A percentile compares a stretch with the other conserved stretches of the same genome.
These are phyloP conservation scores for Papiliotrema terrestris DNA, from an alignment of 1,284 basidiomycete species.

Conservation along the genomic window DNA sequence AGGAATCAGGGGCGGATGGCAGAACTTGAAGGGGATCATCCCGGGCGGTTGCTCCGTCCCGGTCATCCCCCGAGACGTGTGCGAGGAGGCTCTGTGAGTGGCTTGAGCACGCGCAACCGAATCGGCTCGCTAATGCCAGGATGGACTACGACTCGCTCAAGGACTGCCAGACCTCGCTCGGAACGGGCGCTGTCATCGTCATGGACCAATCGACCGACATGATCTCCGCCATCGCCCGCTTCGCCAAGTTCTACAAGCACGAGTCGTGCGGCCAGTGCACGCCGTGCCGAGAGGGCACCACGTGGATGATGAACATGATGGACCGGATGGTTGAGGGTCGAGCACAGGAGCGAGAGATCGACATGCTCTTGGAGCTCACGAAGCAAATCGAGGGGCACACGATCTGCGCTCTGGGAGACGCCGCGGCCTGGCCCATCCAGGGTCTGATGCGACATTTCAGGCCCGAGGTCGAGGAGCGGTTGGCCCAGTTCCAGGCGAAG, in stretches of 20 bases:
- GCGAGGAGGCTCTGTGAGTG: constrained; percentile 77
- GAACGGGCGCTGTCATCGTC: constrained; percentile 96
- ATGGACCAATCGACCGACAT: constrained; percentile 98
- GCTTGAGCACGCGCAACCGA: neutral
- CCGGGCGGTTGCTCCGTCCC: constrained; percentile 95
- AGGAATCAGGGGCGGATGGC: constrained; percentile 91
- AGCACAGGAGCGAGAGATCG: constrained; percentile 88
- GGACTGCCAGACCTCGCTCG: constrained; percentile 89
- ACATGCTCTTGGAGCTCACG: constrained; percentile 92
- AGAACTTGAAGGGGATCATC: constrained; percentile 86
- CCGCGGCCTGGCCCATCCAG: constrained; percentile 98
- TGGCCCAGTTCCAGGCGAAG: constrained; percentile 69
- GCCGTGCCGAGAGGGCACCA: constrained; percentile 91
- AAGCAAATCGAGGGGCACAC: constrained; percentile 96
- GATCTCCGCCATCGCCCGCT: constrained; percentile 85
- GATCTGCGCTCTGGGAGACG: constrained; percentile 95
- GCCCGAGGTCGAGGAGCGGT: constrained; percentile 84
- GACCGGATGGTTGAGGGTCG: constrained; percentile 76
- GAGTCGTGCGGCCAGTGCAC: constrained; percentile 99
- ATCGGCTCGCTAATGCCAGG: constrained; percentile 49
- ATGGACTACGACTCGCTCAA: constrained; percentile 99
- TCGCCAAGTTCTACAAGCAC: constrained; percentile 95
- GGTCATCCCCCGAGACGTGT: constrained; percentile 77
- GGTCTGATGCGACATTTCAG: constrained; percentile 94
- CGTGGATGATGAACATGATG: constrained; percentile 99